Base-by-base conservation (phyloP, 2,329 filamentous ascomycete species). In the Cytospora paraplurivora region DNA sequence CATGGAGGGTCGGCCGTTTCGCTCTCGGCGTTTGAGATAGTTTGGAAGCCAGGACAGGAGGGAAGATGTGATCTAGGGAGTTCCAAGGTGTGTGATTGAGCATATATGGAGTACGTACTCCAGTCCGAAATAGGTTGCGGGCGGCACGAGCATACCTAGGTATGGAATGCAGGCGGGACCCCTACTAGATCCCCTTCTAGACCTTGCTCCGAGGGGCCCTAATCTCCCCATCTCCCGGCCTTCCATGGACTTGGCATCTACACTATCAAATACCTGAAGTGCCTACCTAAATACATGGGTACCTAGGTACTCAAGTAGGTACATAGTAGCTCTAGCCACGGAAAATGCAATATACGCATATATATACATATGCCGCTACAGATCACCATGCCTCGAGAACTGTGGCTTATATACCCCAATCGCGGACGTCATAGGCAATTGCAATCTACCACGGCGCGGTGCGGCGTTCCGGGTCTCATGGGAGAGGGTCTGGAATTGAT, bases 71-170 rank as follows among this genome's bases (percentile, higher is more conserved):
- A 50, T 61, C 51, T 33, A 55, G 59, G 38, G 59, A 55, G 59
- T 61, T 54, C 51, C 19, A 44, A 61, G 47, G 51, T 59, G 56
- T 47, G 44, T 47, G 44, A 47, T 21, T 47, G 44, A 47, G 41
- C 17, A n/a, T n/a, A 47, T 47, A 21, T 21, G 44, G 59, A 53
- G 54, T 61, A 61, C 59, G 59, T 61, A 61, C 59, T 61, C 51
- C 59, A 55, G 27, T 27, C 27, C 27, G 27, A 49, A 55, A 47
- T 47, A 47, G 7, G 8, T 21, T n/a, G 41, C 44, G 12, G 12
- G 44, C 44, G n/a, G 50, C 58, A 53, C 47, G 27, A 53, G 44
- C 51, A 27, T 27, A 61, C 51, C 51, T 33, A 27, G 47, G 35
- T 47, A 32, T 54, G 58, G 58, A 60, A 60, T 60, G 58, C 38